Conservation (phyloP, 2,329 filamentous ascomycete species). For the Xylariaceae sp. region DNA sequence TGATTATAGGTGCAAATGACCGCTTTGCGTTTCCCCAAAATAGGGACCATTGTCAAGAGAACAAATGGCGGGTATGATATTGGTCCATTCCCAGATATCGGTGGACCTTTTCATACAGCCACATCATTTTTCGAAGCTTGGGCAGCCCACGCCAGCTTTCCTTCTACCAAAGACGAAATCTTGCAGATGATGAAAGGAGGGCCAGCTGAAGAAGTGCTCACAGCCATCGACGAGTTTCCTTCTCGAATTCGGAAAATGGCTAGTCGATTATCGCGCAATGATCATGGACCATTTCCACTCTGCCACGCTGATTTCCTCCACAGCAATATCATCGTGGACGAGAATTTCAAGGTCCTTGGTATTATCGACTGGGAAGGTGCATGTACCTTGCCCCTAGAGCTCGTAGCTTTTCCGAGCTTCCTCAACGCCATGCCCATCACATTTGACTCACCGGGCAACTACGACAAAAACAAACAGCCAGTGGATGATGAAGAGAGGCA, state of each 20-base stretch:
- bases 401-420: constrained; percentile 21
- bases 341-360: constrained; percentile 23
- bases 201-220: constrained; percentile 11
- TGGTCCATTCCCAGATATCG: constrained; percentile 19
- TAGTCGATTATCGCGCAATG: constrained; percentile 2
- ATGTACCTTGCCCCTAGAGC: constrained; percentile 23
- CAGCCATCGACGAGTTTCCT: constrained; percentile 13
- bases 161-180: constrained; percentile 12
- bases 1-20: constrained; percentile 13
- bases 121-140: constrained; percentile 21
- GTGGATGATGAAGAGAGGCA: constrained; percentile 6
- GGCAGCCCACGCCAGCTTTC: constrained; percentile 19
- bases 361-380: constrained; percentile 33
- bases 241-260: constrained; percentile 7
- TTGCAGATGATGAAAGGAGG: constrained; percentile 14
- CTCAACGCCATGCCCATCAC: constrained; percentile 15
- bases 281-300: constrained; percentile 30
- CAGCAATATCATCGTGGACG: constrained; percentile 31
- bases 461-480: constrained; percentile 6
- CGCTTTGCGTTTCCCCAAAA: constrained; percentile 13
- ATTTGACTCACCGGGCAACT: constrained; percentile 9
- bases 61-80: constrained; percentile 13
- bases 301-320: constrained; percentile 30
- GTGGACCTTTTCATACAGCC: constrained; percentile 23
- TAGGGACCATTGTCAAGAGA: constrained; percentile 12